phyloP scores from a whole-genome alignment of 2,329 filamentous ascomycete genomes.

The Pseudovirgaria hyperparasitica region DNA sequence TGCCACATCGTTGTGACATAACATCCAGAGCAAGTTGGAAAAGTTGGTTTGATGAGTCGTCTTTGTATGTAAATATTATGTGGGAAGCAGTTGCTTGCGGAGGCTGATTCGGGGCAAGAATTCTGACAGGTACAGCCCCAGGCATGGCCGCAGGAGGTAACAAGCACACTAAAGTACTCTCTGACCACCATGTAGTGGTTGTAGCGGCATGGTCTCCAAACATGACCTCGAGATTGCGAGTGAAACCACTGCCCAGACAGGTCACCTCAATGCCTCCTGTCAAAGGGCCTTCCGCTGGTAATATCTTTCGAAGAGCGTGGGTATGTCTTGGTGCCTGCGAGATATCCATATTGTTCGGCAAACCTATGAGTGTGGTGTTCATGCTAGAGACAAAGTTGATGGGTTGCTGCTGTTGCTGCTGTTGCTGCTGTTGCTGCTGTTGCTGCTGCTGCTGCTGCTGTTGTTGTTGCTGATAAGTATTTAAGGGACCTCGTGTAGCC shows the following conservation, averaged over 20 bases:
- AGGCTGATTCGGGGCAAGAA: constrained; percentile 43
- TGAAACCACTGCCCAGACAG: constrained; percentile 68
- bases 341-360: constrained; percentile 20
- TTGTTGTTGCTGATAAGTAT: constrained; percentile 27
- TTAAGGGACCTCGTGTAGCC: constrained; percentile 1
- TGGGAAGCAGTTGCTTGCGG: constrained; percentile 29
- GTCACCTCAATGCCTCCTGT: constrained; percentile 80
- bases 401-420: no score
- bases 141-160: constrained; percentile 57
- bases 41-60: no score
- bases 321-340: background rate
- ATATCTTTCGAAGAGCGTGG: constrained; percentile 60
- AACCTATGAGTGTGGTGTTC: no score
- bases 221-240: constrained; percentile 67
- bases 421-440: no score
- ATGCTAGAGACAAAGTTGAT: no score
- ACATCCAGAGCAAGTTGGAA: no score
- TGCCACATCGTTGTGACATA: no score
- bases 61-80: no score
- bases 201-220: constrained; percentile 62
- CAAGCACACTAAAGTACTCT: constrained; percentile 66
- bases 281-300: constrained; percentile 70
- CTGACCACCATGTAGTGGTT: constrained; percentile 69
- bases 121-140: constrained; percentile 58
- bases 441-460: no score